Percentiles rank a stretch among this genome's conserved stretches.
Evolutionary conservation across 106 monocot genomes (phyloP).

Genomic region (Dendrobium catenatum): DNA sequence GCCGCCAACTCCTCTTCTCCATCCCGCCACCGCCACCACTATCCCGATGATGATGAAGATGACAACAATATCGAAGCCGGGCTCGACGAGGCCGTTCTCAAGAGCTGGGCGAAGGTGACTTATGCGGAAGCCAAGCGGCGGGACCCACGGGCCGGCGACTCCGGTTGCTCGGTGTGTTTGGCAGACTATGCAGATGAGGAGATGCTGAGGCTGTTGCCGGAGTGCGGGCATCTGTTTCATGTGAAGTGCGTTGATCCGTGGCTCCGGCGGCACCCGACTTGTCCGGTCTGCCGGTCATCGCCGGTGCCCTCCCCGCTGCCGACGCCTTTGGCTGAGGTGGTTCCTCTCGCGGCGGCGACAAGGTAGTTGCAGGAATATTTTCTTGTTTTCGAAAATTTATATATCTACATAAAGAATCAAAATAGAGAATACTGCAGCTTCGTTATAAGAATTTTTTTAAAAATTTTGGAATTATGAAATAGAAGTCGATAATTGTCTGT

Average conservation of each 20-base stretch:
- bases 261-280: slow-evolving; percentile 13
- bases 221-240: slow-evolving; percentile 16
- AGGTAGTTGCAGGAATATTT: no score
- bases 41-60: slow-evolving; percentile 5
- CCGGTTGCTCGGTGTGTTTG: slow-evolving; percentile 15
- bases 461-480: no score
- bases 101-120: slow-evolving; percentile 25
- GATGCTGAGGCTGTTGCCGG: slow-evolving; percentile 11
- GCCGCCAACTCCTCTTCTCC: slow-evolving; percentile 4
- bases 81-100: slow-evolving; percentile 32
- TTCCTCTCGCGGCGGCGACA: not conserved
- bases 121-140: slow-evolving; percentile 16
- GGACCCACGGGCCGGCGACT: not conserved
- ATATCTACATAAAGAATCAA: no score
- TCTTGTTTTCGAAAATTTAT: no score
- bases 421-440: no score
- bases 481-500: no score
- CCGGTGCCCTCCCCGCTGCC: slow-evolving; percentile 1
- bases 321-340: slow-evolving; percentile 7
- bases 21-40: slow-evolving; percentile 33
- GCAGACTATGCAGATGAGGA: slow-evolving; percentile 7
- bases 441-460: no score
- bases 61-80: slow-evolving; percentile 18
- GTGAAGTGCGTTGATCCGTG: slow-evolving; percentile 17
- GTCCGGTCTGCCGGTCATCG: slow-evolving; percentile 12